Percentiles rank a stretch among this genome's conserved stretches.
phyloP scores from a whole-genome alignment of 441 rosid species.

The Cnidoscolus chayamansa region DNA sequence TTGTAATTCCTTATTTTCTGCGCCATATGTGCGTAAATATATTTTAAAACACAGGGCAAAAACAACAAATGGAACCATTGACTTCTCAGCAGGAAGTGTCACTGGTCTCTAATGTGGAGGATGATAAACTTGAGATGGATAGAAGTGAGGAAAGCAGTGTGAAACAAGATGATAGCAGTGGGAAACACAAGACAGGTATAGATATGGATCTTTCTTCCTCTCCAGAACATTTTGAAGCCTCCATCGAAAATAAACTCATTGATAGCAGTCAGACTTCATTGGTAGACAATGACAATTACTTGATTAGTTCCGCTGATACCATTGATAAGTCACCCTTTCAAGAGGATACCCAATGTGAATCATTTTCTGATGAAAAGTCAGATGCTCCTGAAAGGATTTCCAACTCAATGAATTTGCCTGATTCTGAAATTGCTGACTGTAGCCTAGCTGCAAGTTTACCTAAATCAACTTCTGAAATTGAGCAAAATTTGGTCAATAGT shows the following conservation, averaged over 20 bases:
- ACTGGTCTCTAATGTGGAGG: slow-evolving; percentile 37
- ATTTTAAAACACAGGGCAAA: slow-evolving; percentile 40
- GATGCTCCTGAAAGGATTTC: slow-evolving; percentile 35
- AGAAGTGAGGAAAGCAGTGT: slow-evolving; percentile 29
- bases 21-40: background rate
- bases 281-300: slow-evolving; percentile 24
- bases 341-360: slow-evolving; percentile 36
- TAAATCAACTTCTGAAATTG: slow-evolving; percentile 32
- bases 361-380: slow-evolving; percentile 29
- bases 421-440: slow-evolving; percentile 31
- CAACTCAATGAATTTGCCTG: slow-evolving; percentile 34
- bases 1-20: background rate
- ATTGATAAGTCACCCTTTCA: slow-evolving; percentile 25
- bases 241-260: slow-evolving; percentile 31
- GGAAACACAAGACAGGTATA: slow-evolving; percentile 35
- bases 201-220: slow-evolving; percentile 31
- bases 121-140: slow-evolving; percentile 33
- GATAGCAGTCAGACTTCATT: slow-evolving; percentile 28
- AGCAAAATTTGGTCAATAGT: slow-evolving; percentile 25
- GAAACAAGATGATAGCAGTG: slow-evolving; percentile 30
- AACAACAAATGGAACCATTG: slow-evolving; percentile 65
- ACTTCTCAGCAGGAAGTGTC: slow-evolving; percentile 54
- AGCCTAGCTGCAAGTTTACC: slow-evolving; percentile 23
- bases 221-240: slow-evolving; percentile 37
- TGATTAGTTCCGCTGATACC: slow-evolving; percentile 30